These are phyloP conservation scores for Letharia columbiana DNA, from an alignment of 495 filamentous ascomycete genomes.

Conservation along the genomic window DNA sequence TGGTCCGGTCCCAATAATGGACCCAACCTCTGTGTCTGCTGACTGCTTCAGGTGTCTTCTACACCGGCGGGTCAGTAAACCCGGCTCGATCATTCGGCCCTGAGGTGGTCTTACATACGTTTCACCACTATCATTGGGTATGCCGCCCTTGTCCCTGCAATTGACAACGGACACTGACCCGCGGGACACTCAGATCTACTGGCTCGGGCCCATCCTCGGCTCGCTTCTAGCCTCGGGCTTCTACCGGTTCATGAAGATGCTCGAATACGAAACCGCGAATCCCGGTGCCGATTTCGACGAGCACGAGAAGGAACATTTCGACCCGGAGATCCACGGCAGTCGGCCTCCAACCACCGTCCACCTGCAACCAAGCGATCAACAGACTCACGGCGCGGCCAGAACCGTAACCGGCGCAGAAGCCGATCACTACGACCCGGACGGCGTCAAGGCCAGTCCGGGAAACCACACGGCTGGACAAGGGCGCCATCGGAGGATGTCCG, in stretches of 20 bases:
- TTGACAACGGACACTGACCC: neutral
- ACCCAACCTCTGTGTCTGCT: neutral
- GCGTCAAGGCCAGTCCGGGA: neutral
- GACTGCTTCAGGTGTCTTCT: conserved; percentile 40
- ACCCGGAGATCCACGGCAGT: neutral
- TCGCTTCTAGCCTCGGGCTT: conserved; percentile 58
- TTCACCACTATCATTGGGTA: conserved; percentile 32
- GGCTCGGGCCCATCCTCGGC: conserved; percentile 59
- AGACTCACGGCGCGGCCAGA: neutral
- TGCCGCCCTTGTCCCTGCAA: neutral
- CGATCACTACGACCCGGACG: neutral
- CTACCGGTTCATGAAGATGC: conserved; percentile 55
- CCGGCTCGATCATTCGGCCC: conserved; percentile 38
- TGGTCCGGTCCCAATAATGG: conserved; percentile 10
- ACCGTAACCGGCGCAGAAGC: neutral
- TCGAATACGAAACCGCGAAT: conserved; percentile 73
- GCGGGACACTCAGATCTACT: conserved; percentile 35
- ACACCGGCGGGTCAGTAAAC: conserved; percentile 53
- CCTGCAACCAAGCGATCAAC: neutral
- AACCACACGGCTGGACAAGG: neutral
- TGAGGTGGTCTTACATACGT: conserved; percentile 18
- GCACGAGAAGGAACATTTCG: conserved; percentile 11
- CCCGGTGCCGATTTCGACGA: conserved; percentile 52
- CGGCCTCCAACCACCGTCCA: conserved; percentile 22
- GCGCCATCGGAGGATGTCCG: neutral